Base-by-base conservation (phyloP, 2,329 filamentous ascomycete species). In the Rhinocladiella mackenziei region DNA sequence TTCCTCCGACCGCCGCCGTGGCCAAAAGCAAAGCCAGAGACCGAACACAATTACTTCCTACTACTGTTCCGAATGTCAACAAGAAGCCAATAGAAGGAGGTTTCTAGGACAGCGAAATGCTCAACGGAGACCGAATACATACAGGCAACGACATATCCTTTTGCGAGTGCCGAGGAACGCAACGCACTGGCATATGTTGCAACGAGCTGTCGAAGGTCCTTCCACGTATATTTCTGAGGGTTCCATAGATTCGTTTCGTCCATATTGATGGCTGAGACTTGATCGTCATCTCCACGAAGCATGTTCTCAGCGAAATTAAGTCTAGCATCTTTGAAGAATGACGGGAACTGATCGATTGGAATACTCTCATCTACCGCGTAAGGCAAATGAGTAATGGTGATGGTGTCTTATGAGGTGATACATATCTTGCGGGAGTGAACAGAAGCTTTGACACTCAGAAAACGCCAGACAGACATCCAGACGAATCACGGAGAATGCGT, bases 381-480 rank as follows among this genome's bases (percentile, higher is more conserved):
- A 5, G 43, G 62, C 23, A 15, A 20, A 20, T 33, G 10, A 26
- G 29, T 20, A 34, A 18, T 10, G 30, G 26, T 20, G 13, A 23
- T 13, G 10, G 7, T 11, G 39, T 18, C 5, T 13, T 17, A 10
- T 6, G 5, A 37, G 11, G n/a, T n/a, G n/a, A n/a, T n/a, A n/a
- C 30, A 3, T 23, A 41, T 22, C 19, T 25, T 28, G 3, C 56
- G 50, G 45, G 57, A 49, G 45, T 55, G n/a, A 48, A 33, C n/a
- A 61, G 61, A 5, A 65, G 52, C 17, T 47, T 30, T 5, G 65
- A 69, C 53, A 3, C 56, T 55, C 0, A 65, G 58, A 37, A 65
- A 67, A 11, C 51, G 36, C 43, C 66, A 66, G n/a, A 68, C 47
- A 46, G 67, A 61, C 14, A 62, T 56, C 66, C 66, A 69, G 43